Percentiles rank a stretch among this genome's conserved stretches.
phyloP scores from a whole-genome alignment of 2,329 filamentous ascomycete species.

The Fusarium praegraminearum region DNA sequence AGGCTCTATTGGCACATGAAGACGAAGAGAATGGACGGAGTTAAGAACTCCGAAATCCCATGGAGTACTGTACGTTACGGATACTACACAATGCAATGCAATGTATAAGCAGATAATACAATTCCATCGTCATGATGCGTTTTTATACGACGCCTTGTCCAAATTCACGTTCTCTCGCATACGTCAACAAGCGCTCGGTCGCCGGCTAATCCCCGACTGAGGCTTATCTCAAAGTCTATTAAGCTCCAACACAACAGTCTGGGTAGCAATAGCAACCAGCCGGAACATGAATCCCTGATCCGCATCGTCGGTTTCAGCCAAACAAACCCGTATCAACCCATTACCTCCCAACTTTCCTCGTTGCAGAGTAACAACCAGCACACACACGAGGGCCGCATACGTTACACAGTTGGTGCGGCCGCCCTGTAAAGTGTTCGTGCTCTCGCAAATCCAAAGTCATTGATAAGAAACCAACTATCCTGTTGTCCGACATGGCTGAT shows the following conservation, averaged over 20 bases:
- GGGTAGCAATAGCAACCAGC: conserved; percentile 5
- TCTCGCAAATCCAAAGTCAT: conserved; percentile 3
- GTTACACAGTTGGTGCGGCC: conserved; percentile 1
- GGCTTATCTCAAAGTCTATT: conserved; percentile 36
- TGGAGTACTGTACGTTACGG: background rate
- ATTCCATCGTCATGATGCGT: conserved; percentile 37
- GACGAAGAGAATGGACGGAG: background rate
- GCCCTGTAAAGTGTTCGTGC: conserved; percentile 3
- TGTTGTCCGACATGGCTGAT: conserved; percentile 27
- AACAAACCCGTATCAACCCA: conserved; percentile 4
- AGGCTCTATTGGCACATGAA: conserved; percentile 20
- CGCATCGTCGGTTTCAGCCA: conserved; percentile 12
- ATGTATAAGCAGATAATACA: conserved; percentile 8
- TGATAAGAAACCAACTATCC: conserved; percentile 36
- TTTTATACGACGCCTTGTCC: conserved; percentile 24
- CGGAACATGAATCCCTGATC: conserved; percentile 9
- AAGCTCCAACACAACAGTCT: background rate
- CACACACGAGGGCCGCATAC: background rate
- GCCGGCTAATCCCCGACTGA: conserved; percentile 22
- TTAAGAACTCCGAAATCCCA: conserved; percentile 5
- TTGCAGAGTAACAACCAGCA: conserved; percentile 14
- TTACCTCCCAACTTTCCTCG: conserved; percentile 13
- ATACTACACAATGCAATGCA: conserved; percentile 19
- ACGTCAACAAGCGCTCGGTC: conserved; percentile 23
- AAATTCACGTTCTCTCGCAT: conserved; percentile 31